phyloP scores from a whole-genome alignment of 2,329 filamentous ascomycete genomes.

The Pyrenophora graminea region DNA sequence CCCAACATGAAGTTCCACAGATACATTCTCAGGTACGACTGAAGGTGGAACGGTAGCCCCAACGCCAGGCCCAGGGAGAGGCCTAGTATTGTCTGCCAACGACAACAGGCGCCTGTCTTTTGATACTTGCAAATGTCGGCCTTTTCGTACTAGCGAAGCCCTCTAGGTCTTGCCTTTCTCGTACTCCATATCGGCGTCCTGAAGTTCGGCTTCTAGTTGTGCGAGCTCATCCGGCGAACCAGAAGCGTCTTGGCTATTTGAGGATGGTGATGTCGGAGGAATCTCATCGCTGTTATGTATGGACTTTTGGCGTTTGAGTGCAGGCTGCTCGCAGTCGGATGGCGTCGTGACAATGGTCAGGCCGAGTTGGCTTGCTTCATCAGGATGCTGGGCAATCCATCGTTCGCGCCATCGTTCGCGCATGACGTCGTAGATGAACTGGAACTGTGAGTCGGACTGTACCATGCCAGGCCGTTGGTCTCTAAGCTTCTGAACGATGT shows the following conservation, averaged over 20 bases:
- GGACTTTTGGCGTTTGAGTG: slow-evolving; percentile 37
- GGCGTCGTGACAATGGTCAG: slow-evolving; percentile 10
- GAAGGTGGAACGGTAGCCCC: background rate
- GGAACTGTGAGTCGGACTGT: slow-evolving; percentile 80
- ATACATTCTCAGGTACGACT: slow-evolving; percentile 3
- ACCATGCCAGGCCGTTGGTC: slow-evolving; percentile 96
- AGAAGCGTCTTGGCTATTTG: slow-evolving; percentile 6
- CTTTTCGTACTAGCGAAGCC: slow-evolving; percentile 3
- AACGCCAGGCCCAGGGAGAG: background rate
- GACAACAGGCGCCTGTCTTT: background rate
- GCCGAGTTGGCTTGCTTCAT: slow-evolving; percentile 34
- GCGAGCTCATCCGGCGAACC: slow-evolving; percentile 26
- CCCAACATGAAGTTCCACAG: background rate
- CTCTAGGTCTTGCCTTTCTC: slow-evolving; percentile 34
- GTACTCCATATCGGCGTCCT: slow-evolving; percentile 33
- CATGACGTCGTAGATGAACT: slow-evolving; percentile 87
- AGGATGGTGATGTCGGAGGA: slow-evolving; percentile 2
- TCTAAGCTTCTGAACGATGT: slow-evolving; percentile 78
- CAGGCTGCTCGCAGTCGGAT: slow-evolving; percentile 27
- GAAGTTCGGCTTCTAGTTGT: slow-evolving; percentile 41
- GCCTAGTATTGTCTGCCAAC: too few species aligned
- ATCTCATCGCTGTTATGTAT: slow-evolving; percentile 14
- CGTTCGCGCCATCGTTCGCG: slow-evolving; percentile 71
- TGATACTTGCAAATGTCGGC: background rate
- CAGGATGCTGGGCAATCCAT: slow-evolving; percentile 37